Base-by-base conservation (phyloP, 257 asterid genomes). In the Lavandula angustifolia region DNA sequence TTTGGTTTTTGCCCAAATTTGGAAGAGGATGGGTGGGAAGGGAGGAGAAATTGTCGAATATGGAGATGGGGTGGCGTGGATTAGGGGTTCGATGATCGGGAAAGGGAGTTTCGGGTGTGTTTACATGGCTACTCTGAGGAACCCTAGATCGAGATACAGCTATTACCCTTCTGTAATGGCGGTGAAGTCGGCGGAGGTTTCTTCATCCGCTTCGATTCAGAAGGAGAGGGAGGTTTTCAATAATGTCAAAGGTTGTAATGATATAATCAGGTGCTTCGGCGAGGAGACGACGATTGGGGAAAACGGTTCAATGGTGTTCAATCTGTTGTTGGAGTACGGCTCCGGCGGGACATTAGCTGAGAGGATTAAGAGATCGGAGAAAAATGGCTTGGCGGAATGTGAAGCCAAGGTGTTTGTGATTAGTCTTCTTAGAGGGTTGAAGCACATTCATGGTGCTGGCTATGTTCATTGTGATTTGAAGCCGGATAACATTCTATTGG, bases 101-200 rank as follows among this genome's bases (percentile, higher is more conserved):
- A 94, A 82, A 74, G 99, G 99, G 37, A 77, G 95, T 62, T 94
- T 83, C 50, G 99, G 99, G 59, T 70, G 87, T 62, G 99, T 94
- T 49, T 94, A 82, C 82, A 38, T 82, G 51, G 99, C 96, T 11
- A 87, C 85, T 62, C 74, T 80, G 58, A 86, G 85, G 85, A 94
- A 87, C 10, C 89, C 92, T 71, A 86, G 75, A 75, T 87, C 95
- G n/a, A 87, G 67, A 64, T 75, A 78, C 72, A 77, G 94, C 73
- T 87, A 73, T 53, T 77, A 65, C 42, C 99, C 99, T 3, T 17
- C 94, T 33, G 65, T 79, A 5, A 85, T 94, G 95, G 99, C 99
- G 50, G 91, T 94, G 8, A 94, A 94, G 83, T 94, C 99, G 14
- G 97, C 97, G 1, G 99, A 94, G 92, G 96, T 94, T 18, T 86